Evolutionary conservation across 2,329 filamentous ascomycete genomes (phyloP).

Genomic region (Fonsecaea pugnacius): DNA sequence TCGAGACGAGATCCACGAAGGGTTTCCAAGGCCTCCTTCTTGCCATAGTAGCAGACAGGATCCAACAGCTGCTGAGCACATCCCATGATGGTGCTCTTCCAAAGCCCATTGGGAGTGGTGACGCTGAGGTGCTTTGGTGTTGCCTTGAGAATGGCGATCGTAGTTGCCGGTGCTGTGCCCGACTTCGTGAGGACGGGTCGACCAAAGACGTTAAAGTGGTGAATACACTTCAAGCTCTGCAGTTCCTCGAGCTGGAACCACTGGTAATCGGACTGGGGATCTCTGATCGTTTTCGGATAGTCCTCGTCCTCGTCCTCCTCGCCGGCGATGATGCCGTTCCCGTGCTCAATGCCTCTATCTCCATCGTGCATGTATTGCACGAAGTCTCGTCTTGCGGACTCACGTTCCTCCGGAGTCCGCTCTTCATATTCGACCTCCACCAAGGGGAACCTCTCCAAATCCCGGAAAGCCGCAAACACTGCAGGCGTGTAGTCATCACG

Average conservation of each 20-base stretch:
- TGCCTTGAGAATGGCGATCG: conserved; percentile 27
- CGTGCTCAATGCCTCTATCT: neutral
- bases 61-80: conserved; percentile 25
- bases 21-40: conserved; percentile 14
- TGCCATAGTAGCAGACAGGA: conserved; percentile 25
- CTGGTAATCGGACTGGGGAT: conserved; percentile 10
- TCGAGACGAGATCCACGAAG: conserved; percentile 24
- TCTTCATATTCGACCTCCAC: neutral
- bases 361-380: neutral
- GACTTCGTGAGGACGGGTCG: conserved; percentile 23
- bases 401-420: neutral
- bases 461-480: conserved; percentile 13
- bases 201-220: conserved; percentile 31
- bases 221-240: conserved; percentile 17
- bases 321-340: neutral
- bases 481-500: neutral
- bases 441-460: conserved; percentile 12
- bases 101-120: conserved; percentile 13
- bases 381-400: neutral
- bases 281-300: neutral
- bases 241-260: conserved; percentile 1
- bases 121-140: conserved; percentile 20
- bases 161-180: conserved; percentile 24
- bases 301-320: neutral
- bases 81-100: conserved; percentile 16